Evolutionary conservation across 2,329 filamentous ascomycete genomes (phyloP), one percentile per base, ranked within the genome.

Genomic region (Elsinoe fawcettii): DNA sequence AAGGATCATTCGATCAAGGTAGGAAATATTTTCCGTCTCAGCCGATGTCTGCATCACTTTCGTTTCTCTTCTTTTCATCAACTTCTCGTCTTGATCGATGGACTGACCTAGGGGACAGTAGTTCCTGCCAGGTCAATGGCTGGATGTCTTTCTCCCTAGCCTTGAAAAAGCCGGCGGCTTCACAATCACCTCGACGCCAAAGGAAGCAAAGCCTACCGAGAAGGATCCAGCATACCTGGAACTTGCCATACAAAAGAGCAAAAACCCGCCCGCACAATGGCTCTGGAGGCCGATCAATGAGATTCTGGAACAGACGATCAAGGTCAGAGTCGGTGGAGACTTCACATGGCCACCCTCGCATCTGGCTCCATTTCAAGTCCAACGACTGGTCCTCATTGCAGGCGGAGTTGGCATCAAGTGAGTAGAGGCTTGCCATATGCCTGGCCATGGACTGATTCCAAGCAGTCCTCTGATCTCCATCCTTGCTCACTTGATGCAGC

Each of bases 41-140:
- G 5, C 5, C 27, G 5, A 5, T 30, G 27, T 51, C 46, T 32
- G 6, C 11, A n/a, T 34, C 25, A 34, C 23, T 12, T 34, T 34
- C n/a, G 9, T n/a, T 12, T 14, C 14, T 27, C 2, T 6, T 27
- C n/a, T 5, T 4, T 1, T 32, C 16, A 44, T 32, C 14, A 37
- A 14, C 58, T 18, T 39, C 63, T 56, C 64, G 63, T 60, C 62
- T 58, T 60, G 63, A 65, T 69, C 65, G 68, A 66, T 62, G 63
- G 60, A 30, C 62, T 61, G 62, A 49, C 46, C 12, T 32, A 41
- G 12, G 37, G n/a, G 11, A 32, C n/a, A 59, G 67, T 72, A 87
- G 78, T 95, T 93, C 71, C 77, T 84, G 5, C 83, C 90, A 4
- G 90, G 90, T 56, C 90, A 95, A 76, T 96, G 90, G 88, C 79